Evolutionary conservation across 2,329 filamentous ascomycete species (phyloP), one percentile per base, ranked within the genome.

Genomic region (Fusarium compactum): DNA sequence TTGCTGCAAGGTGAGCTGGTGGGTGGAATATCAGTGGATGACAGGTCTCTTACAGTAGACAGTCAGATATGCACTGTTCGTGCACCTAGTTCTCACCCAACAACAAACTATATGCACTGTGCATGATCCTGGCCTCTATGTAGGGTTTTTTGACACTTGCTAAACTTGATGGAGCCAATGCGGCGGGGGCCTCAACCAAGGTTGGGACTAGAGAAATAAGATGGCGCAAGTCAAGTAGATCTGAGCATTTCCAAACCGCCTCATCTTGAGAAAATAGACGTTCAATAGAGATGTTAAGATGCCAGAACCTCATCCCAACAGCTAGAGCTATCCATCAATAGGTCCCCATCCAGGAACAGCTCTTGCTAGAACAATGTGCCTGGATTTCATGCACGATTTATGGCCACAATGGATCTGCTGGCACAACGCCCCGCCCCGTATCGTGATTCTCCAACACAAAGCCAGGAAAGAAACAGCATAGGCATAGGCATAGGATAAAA

Each of bases 1-100:
- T 60, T 67, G 62, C 62, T 74, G 73, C 73, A 72, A 62, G 70
- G 68, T 75, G 73, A 75, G 67, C 61, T 75, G 73, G 70, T 75
- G 72, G 72, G 70, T 66, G 60, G 62, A 54, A 63, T 62, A 60
- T 59, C 43, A 67, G 45, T 63, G 61, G 67, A 58, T 50, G 62
- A 54, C 57, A 68, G 52, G 22, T 40, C 60, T 29, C 57, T 50
- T 29, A 47, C 25, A 44, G 25, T n/a, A 43, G 46, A 71, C 73
- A 65, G 73, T 76, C 41, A n/a, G 43, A 24, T 40, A 34, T 18
- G 22, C 20, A 47, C 48, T 44, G 55, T 57, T 1, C 1, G 3
- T 14, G 15, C 8, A 7, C 8, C 4, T 25, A 29, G 7, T n/a
- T n/a, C 10, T 4, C 34, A 7, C 34, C 10, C 34, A 6, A 18